Evolutionary conservation across 2,329 filamentous ascomycete species (phyloP), one percentile per base, ranked within the genome.

Genomic region (Fusarium mangiferae): DNA sequence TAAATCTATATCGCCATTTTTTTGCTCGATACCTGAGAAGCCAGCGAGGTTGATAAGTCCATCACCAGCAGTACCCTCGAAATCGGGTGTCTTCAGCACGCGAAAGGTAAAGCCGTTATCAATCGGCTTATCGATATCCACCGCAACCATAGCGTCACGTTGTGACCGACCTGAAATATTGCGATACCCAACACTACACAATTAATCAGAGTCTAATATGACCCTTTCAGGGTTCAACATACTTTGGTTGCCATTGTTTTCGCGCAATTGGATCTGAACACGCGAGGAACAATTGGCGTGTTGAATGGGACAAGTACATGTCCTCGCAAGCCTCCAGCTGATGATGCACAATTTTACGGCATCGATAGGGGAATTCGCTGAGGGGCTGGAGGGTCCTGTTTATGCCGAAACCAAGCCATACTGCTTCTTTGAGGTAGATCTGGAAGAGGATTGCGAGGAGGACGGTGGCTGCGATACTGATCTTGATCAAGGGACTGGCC

Each of bases 81-180:
- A 83, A 0, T 66, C 78, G 1, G 75, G 64, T 2, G 78, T 82
- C 13, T 68, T 60, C 18, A 84, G 70, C 2, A 59, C 49, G 5
- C 76, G 79, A 22, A 73, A 52, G 6, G 73, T 58, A 28, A 81
- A 78, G 5, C 72, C 66, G 2, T 62, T 39, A 3, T 62, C 73
- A 18, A 41, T 26, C 5, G 77, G 78, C 39, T 75, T 78, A 56
- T 84, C 81, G 22, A 83, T 75, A 26, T 83, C 75, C 15, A 83
- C 28, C 6, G 74, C 79, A 6, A 82, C 62, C 22, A 84, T 59
- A 8, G 79, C 77, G 62, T 83, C 82, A 22, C 66, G 70, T 6
- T 73, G 65, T 2, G 81, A 80, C 6, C 80, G 80, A 0, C 72
- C 80, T 1, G 77, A 76, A 20, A 75, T 36, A 49, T 83, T 82